Evolutionary conservation across 208 protist species (phyloP).

Genomic region (Acanthamoeba divionensis): DNA sequence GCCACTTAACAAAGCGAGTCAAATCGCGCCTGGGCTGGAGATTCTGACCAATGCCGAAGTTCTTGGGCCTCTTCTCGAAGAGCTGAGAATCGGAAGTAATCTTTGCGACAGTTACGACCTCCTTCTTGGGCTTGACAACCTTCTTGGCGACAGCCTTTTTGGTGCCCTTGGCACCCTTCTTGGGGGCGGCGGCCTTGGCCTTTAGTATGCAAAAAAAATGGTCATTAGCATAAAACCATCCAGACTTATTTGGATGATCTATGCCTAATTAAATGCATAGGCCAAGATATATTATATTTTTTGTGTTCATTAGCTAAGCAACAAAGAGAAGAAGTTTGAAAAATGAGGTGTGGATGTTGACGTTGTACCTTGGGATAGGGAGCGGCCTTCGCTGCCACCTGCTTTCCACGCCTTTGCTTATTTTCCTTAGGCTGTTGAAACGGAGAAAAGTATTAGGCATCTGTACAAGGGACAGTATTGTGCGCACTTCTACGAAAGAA

Average conservation of each 20-base stretch:
- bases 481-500: too few species aligned
- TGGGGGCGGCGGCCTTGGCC: not conserved
- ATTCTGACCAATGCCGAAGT: constrained; percentile 89
- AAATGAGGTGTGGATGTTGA: not conserved
- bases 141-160: not conserved
- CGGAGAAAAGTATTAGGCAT: too few species aligned
- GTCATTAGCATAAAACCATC: not conserved
- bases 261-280: not conserved
- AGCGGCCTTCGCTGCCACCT: constrained; percentile 9
- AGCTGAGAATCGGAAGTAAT: not conserved
- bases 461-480: too few species aligned
- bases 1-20: constrained; percentile 96
- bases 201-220: not conserved
- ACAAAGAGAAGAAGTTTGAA: not conserved
- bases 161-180: not conserved
- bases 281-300: not conserved
- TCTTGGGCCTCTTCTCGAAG: constrained; percentile 63
- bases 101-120: not conserved
- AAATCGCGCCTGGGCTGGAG: constrained; percentile 93
- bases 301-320: not conserved
- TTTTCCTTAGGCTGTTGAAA: constrained; percentile 15
- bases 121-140: not conserved
- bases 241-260: not conserved
- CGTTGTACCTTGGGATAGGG: not conserved
- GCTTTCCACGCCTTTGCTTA: constrained; percentile 18